Evolutionary conservation across 2,329 filamentous ascomycete genomes (phyloP), one percentile per base, ranked within the genome.

Genomic region (Davidsoniella australis): DNA sequence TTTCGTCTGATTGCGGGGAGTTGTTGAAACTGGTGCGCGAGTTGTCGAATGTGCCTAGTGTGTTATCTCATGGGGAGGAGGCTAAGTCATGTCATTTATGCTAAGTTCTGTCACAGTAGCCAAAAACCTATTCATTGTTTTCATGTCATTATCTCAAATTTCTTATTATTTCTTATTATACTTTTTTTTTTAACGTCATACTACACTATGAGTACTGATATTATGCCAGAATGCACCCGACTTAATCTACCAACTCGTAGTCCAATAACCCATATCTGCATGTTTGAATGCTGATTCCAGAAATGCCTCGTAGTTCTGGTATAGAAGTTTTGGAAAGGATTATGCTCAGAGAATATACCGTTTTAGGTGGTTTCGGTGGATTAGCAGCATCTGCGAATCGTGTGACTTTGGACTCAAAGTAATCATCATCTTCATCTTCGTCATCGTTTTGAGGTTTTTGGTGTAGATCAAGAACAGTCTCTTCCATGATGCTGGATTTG

Each of bases 351-450:
- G 75, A 69, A 14, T 73, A 72, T 47, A 70, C 62, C 18, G 62
- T 66, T 53, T 67, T 66, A 53, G 67, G 60, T 18, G 67, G 64
- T n/a, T 64, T 62, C 39, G 58, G 65, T 24, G 69, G 68, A 55
- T 70, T 60, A 17, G 73, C 63, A 4, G 73, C 73, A 54, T 68
- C 65, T 59, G 75, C 69, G 54, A 79, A 73, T 2, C 72, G 68
- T n/a, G 65, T 71, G 52, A 70, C 67, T 67, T 75, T 73, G 9
- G 66, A 61, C 60, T 80, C 76, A 55, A 80, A 81, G 18, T 67
- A 68, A 41, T 68, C 60, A 1, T 54, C 58, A 6, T 55, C 55
- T 5, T 56, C 57, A 2, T 52, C 46, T 1, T 42, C 49, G 33
- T 46, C 57, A 2, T 59, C 56, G 9, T 55, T n/a, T 54, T 47